Percentiles rank a stretch among this genome's conserved stretches.
phyloP scores from a whole-genome alignment of 2,329 filamentous ascomycete genomes.

The Paecilomyces fulvus region DNA sequence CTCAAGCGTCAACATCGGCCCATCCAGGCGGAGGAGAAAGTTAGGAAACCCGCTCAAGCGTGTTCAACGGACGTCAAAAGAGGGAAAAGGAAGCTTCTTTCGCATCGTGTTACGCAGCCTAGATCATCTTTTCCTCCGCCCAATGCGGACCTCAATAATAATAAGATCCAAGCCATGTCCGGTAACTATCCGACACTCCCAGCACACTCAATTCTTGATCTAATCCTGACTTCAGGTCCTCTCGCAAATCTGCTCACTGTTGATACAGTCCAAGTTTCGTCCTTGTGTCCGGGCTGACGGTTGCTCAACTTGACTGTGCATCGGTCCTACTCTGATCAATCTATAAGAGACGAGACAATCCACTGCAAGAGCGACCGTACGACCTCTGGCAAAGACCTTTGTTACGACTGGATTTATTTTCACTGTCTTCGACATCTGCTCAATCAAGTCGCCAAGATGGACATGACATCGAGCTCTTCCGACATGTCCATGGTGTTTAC shows the following conservation, averaged over 20 bases:
- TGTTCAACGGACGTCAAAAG: neutral
- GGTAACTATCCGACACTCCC: neutral
- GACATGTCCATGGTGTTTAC: slow-evolving; percentile 39
- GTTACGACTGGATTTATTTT: neutral
- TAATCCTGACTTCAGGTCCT: neutral
- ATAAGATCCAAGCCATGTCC: neutral
- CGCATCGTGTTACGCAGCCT: neutral
- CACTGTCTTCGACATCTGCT: neutral
- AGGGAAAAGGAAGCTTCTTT: neutral
- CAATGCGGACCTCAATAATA: neutral
- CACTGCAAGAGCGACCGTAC: neutral
- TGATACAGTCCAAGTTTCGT: neutral
- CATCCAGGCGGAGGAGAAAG: neutral
- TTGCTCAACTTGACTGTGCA: neutral
- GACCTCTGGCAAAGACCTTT: neutral
- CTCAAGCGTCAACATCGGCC: slow-evolving; percentile 8
- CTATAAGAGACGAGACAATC: neutral
- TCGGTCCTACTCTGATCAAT: neutral
- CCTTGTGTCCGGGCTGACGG: neutral
- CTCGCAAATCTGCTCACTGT: neutral
- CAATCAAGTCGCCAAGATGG: neutral
- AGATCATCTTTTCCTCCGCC: neutral
- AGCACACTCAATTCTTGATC: neutral
- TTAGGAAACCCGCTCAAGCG: neutral
- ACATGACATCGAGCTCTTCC: slow-evolving; percentile 6